Conservation (phyloP, 176 grass and related monocot genomes). For the Pharus latifolius region DNA sequence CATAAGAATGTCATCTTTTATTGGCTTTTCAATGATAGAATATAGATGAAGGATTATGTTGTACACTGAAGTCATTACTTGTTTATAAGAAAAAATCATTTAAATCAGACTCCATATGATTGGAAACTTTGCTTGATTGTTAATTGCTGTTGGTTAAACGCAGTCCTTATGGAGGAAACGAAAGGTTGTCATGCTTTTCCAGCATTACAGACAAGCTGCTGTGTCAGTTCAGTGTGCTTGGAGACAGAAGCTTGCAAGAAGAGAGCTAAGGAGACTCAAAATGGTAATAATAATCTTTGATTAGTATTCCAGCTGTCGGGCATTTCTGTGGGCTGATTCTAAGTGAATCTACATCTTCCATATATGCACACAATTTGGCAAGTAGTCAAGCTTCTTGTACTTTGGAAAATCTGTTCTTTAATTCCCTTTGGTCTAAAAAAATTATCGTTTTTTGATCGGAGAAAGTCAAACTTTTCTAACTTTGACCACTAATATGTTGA, state of each 20-base stretch:
- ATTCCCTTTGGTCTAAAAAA: too few relatives aligned
- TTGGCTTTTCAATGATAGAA: not conserved
- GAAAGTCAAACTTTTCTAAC: too few relatives aligned
- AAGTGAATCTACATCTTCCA: not conserved
- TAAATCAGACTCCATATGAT: not conserved
- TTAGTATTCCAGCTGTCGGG: too few relatives aligned
- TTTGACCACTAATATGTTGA: too few relatives aligned
- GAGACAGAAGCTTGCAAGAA: constrained; percentile 79
- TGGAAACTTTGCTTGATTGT: not conserved
- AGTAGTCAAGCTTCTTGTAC: not conserved
- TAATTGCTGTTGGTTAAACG: not conserved
- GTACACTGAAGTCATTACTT: not conserved
- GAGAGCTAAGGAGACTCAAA: constrained; percentile 70
- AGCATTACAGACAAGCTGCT: constrained; percentile 38
- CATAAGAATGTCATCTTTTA: not conserved
- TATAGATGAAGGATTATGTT: not conserved
- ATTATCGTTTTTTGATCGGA: too few relatives aligned
- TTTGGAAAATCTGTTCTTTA: not conserved
- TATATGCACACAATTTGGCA: not conserved
- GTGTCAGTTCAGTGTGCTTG: constrained; percentile 79
- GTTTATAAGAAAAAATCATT: constrained; percentile 4
- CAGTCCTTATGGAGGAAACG: constrained; percentile 76
- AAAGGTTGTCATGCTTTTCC: constrained; percentile 42
- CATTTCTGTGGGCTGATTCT: not conserved
- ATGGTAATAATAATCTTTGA: constrained; percentile 39